Evolutionary conservation across 2,329 filamentous ascomycete species (phyloP).

Genomic region (Beauveria caledonica): DNA sequence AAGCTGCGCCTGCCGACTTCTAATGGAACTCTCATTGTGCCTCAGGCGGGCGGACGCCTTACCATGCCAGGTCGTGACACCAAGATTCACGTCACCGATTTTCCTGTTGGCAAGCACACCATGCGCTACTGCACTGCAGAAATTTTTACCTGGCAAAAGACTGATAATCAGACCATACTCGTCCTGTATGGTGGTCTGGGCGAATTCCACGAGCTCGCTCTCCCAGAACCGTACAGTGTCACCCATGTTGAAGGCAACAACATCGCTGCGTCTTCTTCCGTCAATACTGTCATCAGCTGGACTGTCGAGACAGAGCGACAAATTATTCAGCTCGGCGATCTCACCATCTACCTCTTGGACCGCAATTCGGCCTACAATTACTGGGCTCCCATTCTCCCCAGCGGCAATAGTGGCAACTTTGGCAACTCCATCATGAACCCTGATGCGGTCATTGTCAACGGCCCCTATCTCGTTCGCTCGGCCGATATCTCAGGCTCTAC

Average conservation of each 20-base stretch:
- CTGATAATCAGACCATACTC: conserved; percentile 46
- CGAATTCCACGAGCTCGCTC: conserved; percentile 52
- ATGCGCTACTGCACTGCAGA: conserved; percentile 61
- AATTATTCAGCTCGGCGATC: neutral
- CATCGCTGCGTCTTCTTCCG: neutral
- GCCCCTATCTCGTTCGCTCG: conserved; percentile 51
- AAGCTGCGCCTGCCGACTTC: conserved; percentile 50
- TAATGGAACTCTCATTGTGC: conserved; percentile 44
- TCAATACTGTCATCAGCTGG: conserved; percentile 6
- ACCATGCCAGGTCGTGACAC: conserved; percentile 52
- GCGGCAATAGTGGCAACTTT: conserved; percentile 12
- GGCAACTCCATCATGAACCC: conserved; percentile 16
- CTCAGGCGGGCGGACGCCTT: conserved; percentile 45
- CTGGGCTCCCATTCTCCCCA: conserved; percentile 48
- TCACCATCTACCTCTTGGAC: conserved; percentile 25
- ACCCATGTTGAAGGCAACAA: neutral
- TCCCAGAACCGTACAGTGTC: conserved; percentile 19
- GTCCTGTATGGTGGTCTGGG: conserved; percentile 52
- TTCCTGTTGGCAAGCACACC: conserved; percentile 46
- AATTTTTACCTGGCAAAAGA: conserved; percentile 58
- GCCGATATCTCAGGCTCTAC: conserved; percentile 43
- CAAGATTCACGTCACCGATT: conserved; percentile 56
- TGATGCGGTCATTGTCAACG: conserved; percentile 45
- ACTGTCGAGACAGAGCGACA: neutral
- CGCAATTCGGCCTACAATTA: conserved; percentile 56